A percentile compares a stretch with the other conserved stretches of the same genome.
phyloP scores from a whole-genome alignment of 192 early-diverging fungal genomes.

The Mortierella antarctica region DNA sequence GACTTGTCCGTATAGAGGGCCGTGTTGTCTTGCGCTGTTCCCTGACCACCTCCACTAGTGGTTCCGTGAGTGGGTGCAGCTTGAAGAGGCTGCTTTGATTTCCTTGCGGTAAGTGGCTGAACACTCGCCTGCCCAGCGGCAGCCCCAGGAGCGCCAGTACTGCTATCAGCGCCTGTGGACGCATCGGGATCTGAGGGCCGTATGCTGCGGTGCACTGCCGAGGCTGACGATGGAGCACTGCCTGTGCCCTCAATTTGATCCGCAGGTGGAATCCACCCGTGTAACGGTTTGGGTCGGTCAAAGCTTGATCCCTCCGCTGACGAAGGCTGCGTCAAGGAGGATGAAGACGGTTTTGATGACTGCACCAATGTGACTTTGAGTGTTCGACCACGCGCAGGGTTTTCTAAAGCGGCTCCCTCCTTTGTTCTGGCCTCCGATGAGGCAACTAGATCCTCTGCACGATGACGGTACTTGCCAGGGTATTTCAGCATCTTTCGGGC shows the following conservation, averaged over 20 bases:
- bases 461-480: conserved; percentile 17
- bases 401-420: background rate
- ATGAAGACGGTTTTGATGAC: conserved; percentile 21
- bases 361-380: conserved; percentile 43
- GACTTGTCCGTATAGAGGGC: conserved; percentile 20
- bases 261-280: background rate
- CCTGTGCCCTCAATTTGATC: background rate
- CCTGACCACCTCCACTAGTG: conserved; percentile 5
- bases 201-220: conserved; percentile 15
- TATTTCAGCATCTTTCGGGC: conserved; percentile 32
- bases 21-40: background rate
- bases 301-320: background rate
- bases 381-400: conserved; percentile 7
- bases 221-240: background rate
- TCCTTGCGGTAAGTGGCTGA: conserved; percentile 1
- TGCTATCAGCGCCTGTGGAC: background rate
- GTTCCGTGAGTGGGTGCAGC: conserved; percentile 2
- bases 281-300: conserved; percentile 9
- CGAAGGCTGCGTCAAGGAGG: conserved; percentile 4
- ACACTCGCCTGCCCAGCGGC: background rate
- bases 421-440: conserved; percentile 2
- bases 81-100: background rate
- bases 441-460: conserved; percentile 9
- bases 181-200: conserved; percentile 12
- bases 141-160: background rate